Conservation (phyloP, 2,329 filamentous ascomycete genomes). For the Diaporthe capsici region DNA sequence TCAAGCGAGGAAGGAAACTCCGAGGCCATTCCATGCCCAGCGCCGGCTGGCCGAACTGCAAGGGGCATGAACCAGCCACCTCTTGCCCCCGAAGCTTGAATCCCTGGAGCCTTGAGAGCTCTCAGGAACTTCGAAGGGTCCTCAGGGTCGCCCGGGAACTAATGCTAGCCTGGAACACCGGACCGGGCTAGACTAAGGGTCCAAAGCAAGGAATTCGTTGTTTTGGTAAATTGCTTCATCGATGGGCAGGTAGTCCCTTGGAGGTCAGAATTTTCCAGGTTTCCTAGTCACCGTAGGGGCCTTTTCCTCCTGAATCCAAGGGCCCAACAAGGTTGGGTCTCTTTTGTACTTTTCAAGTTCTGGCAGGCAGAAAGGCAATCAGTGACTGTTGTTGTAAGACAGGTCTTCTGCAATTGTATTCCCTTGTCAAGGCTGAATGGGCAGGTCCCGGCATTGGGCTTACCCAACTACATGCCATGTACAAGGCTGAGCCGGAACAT, state of each 20-base stretch:
- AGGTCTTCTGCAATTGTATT: no score
- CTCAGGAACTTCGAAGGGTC: not conserved
- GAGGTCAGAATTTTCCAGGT: not conserved
- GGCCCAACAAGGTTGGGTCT: not conserved
- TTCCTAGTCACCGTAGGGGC: not conserved
- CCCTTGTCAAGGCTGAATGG: not conserved
- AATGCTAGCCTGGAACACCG: constrained; percentile 19
- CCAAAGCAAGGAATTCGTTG: constrained; percentile 15
- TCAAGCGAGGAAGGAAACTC: not conserved
- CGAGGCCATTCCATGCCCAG: not conserved
- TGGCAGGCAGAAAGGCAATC: not conserved
- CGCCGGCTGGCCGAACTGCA: not conserved
- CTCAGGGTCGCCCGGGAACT: constrained; percentile 30
- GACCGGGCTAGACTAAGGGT: constrained; percentile 13
- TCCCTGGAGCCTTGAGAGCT: not conserved
- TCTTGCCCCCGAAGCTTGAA: constrained; percentile 7
- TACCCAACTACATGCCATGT: constrained; percentile 8
- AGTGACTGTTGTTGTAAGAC: no score
- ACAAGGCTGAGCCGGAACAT: constrained; percentile 4
- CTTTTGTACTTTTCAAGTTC: not conserved
- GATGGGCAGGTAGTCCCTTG: not conserved
- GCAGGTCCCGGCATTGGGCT: not conserved
- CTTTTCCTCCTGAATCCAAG: not conserved
- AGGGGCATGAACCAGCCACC: not conserved
- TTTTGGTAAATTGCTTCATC: constrained; percentile 20